These are phyloP conservation scores for Pholiota microspora DNA, from an alignment of 768 basidiomycete species.

Conservation along the genomic window DNA sequence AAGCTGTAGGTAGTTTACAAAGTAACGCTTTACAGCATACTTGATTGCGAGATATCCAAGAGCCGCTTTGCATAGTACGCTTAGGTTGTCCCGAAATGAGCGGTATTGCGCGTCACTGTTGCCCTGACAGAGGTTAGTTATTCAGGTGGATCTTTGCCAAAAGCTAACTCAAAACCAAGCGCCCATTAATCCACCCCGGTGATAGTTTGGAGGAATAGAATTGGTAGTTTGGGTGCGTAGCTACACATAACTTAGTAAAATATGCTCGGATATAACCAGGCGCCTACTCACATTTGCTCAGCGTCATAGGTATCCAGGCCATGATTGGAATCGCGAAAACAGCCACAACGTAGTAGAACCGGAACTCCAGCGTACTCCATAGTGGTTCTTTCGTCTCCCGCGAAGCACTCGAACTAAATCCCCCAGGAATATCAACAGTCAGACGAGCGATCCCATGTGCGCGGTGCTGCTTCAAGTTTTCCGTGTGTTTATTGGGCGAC, in stretches of 20 bases:
- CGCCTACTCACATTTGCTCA: conserved; percentile 71
- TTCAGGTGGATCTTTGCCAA: not conserved
- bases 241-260: conserved; percentile 32
- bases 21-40: conserved; percentile 39
- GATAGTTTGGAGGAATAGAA: conserved; percentile 58
- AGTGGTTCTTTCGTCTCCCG: conserved; percentile 35
- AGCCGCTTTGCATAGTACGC: conserved; percentile 50
- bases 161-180: conserved; percentile 70
- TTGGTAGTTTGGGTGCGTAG: conserved; percentile 71
- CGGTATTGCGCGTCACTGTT: conserved; percentile 91
- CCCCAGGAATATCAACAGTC: conserved; percentile 25
- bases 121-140: conserved; percentile 53
- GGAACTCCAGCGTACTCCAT: conserved; percentile 84
- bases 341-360: conserved; percentile 67
- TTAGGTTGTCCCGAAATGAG: conserved; percentile 79
- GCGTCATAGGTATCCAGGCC: conserved; percentile 67
- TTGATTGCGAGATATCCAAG: conserved; percentile 57
- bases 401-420: conserved; percentile 20
- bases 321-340: conserved; percentile 74
- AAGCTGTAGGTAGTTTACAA: conserved; percentile 30
- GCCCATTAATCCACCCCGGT: conserved; percentile 79
- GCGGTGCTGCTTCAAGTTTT: conserved; percentile 4
- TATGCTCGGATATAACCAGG: not conserved
- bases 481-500: not conserved
- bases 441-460: conserved; percentile 22